phyloP scores from a whole-genome alignment of 805 yeast genomes.

The Nakazawaea anatomiae region DNA sequence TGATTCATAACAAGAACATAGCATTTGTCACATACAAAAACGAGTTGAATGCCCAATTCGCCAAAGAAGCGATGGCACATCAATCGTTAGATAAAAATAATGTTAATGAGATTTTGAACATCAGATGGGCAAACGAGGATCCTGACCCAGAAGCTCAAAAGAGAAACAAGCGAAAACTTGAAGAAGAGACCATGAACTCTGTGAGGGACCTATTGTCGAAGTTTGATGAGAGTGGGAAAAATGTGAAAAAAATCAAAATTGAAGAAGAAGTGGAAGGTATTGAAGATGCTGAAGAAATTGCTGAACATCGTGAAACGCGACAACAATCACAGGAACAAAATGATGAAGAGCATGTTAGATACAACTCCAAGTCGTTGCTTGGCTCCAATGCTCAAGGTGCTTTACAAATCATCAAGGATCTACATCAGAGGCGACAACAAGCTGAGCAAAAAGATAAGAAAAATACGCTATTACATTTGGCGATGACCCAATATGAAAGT shows the following conservation, averaged over 20 bases:
- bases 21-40: constrained; percentile 71
- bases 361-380: neutral
- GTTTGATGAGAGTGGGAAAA: constrained; percentile 23
- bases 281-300: neutral
- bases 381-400: neutral
- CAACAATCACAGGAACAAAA: no score
- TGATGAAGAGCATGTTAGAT: no score
- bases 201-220: constrained; percentile 37
- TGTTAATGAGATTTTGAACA: constrained; percentile 57
- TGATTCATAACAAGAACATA: constrained; percentile 55
- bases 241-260: constrained; percentile 15
- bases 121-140: constrained; percentile 89
- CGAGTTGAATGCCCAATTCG: constrained; percentile 85
- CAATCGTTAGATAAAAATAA: constrained; percentile 52
- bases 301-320: no score
- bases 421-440: neutral
- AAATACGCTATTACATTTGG: neutral
- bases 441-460: neutral
- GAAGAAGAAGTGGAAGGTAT: neutral
- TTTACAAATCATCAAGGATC: neutral
- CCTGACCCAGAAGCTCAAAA: constrained; percentile 65
- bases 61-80: constrained; percentile 89
- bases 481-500: neutral
- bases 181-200: constrained; percentile 47
- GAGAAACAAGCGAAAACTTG: constrained; percentile 42